A percentile compares a stretch with the other conserved stretches of the same genome.
Evolutionary conservation across 257 asterid genomes (phyloP).

Genomic region (Nicotiana obtusifolia): DNA sequence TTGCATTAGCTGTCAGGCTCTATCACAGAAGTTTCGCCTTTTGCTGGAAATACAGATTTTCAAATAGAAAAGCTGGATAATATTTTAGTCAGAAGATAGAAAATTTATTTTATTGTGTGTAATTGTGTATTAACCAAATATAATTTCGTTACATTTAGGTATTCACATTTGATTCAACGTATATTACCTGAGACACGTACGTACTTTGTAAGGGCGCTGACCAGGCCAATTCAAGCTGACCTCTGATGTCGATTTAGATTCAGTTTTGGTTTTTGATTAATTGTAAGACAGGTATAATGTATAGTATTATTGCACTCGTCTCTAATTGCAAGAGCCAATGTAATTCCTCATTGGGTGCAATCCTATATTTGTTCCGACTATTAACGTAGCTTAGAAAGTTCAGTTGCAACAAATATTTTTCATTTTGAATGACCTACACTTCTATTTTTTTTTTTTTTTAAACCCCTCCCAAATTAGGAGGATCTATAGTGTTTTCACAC

Average conservation of each 20-base stretch:
- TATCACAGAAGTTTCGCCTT: not conserved
- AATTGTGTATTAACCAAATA: not conserved
- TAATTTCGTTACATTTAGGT: slow-evolving; percentile 43
- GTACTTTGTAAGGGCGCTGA: slow-evolving; percentile 65
- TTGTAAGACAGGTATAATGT: slow-evolving; percentile 34
- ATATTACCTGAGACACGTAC: slow-evolving; percentile 72
- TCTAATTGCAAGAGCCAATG: not conserved
- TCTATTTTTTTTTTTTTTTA: not conserved
- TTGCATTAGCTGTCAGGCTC: not conserved
- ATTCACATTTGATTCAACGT: slow-evolving; percentile 57
- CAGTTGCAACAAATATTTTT: not conserved
- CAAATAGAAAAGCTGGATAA: not conserved
- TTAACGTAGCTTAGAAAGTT: not conserved
- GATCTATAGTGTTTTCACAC: too few relatives aligned
- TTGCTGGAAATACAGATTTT: not conserved
- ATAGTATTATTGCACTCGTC: slow-evolving; percentile 19
- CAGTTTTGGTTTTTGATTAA: slow-evolving; percentile 46
- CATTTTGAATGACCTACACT: not conserved
- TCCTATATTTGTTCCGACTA: not conserved
- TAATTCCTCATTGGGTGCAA: not conserved
- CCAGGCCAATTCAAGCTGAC: slow-evolving; percentile 49
- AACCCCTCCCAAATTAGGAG: too few relatives aligned
- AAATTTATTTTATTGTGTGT: not conserved
- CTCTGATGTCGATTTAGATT: slow-evolving; percentile 24
- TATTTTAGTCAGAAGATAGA: not conserved